Base-by-base conservation (phyloP, 495 filamentous ascomycete genomes). In the Podospora didyma region DNA sequence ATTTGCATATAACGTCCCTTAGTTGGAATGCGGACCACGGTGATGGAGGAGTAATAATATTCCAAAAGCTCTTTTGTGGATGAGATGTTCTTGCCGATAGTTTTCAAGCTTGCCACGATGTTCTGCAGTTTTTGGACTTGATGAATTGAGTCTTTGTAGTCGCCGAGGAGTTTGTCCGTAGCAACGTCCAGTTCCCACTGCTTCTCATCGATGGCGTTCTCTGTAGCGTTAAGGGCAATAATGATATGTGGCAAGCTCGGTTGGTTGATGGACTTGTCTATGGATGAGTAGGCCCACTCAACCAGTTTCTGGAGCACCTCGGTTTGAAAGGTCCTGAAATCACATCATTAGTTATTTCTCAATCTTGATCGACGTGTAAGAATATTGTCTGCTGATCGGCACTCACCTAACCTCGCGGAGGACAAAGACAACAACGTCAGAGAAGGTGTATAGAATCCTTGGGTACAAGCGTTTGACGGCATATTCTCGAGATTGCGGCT, bases 261-360 rank as follows among this genome's bases (percentile, higher is more conserved):
- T 51, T 86, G 82, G 51, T 83, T 82, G 37, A 75, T 62, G 1
- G 81, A 82, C 47, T 73, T 79, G 61, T 84, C 78, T 24, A 84
- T 69, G 20, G 73, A 66, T 16, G 66, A 56, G n/a, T 67, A 60
- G 6, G 66, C 70, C 70, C 70, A 73, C 54, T 74, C 62, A 17
- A 82, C 64, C 4, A 83, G 64, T 49, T 73, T 74, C 24, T 70
- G 57, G 14, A 78, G 59, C 1, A 78, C 77, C 6, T 55, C 61
- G 0, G 66, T 66, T 53, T 74, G 69, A 23, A 76, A 66, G 7
- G 62, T 63, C 46, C 72, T 71, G 45, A 11, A 35, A 41, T 2
- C 20, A n/a, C 41, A 51, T 28, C 37, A 2, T 46, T n/a, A 31
- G 9, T n/a, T n/a, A n/a, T n/a, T n/a, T n/a, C n/a, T n/a, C n/a